Percentiles rank a stretch among this genome's conserved stretches.
These are phyloP conservation scores for Gaertneriomyces semiglobifer DNA, from an alignment of 192 early-diverging fungal genomes.

Conservation along the genomic window DNA sequence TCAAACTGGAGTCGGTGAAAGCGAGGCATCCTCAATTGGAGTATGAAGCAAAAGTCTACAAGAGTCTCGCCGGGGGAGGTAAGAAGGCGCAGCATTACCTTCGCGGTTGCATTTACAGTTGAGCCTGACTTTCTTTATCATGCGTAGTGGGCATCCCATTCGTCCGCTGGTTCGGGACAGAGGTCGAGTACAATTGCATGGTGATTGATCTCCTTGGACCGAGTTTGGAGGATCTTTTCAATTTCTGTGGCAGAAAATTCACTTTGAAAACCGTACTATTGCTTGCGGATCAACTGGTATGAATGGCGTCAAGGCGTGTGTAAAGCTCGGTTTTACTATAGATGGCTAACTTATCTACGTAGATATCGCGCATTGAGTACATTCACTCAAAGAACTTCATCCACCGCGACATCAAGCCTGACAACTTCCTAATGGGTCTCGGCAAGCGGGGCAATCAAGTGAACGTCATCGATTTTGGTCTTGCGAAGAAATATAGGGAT, in stretches of 20 bases:
- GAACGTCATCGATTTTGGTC: slow-evolving; percentile 65
- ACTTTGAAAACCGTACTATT: slow-evolving; percentile 60
- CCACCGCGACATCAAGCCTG: slow-evolving; percentile 63
- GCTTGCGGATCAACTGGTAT: slow-evolving; percentile 60
- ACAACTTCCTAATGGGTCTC: slow-evolving; percentile 63
- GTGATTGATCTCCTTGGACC: slow-evolving; percentile 62
- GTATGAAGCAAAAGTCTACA: slow-evolving; percentile 96
- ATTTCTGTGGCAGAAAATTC: slow-evolving; percentile 64
- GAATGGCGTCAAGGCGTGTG: neutral
- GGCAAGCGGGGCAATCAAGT: slow-evolving; percentile 63
- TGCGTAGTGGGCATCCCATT: slow-evolving; percentile 60
- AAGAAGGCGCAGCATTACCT: slow-evolving; percentile 11
- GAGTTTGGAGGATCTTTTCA: slow-evolving; percentile 60
- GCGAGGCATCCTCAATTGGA: slow-evolving; percentile 96
- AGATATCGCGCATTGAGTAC: slow-evolving; percentile 65
- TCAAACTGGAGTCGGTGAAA: slow-evolving; percentile 93
- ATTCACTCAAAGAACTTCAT: slow-evolving; percentile 68
- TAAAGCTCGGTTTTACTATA: neutral
- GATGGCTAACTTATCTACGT: slow-evolving; percentile 4
- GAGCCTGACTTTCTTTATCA: slow-evolving; percentile 2
- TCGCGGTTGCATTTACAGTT: neutral
- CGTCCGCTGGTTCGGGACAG: slow-evolving; percentile 58
- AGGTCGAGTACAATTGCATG: slow-evolving; percentile 64
- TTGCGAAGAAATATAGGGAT: slow-evolving; percentile 65
- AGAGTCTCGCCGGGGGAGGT: slow-evolving; percentile 84